Base-by-base conservation (phyloP, 257 asterid species). In the Dorcoceras hygrometricum region DNA sequence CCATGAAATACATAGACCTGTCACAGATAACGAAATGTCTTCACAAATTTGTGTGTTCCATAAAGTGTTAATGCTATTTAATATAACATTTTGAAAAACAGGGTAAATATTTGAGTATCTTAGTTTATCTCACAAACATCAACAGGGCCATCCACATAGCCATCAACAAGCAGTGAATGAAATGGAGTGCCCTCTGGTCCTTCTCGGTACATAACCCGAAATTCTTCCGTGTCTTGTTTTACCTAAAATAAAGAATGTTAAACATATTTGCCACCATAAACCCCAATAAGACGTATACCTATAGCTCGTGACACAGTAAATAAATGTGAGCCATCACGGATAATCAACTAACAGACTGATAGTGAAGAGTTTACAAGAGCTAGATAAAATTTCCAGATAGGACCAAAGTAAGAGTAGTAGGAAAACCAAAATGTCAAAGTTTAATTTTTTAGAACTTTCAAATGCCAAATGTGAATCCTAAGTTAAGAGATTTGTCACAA, bases 171-270 rank as follows among this genome's bases (percentile, higher is more conserved):
- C 62, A 93, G 76, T 34, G 95, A 78, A 53, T 93, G 97, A 59
- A 82, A 82, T 7, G 96, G 99, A 67, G 95, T 86, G 71, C 92
- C 96, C 63, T 84, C 92, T 22, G 88, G 92, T 55, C 99, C 99
- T 79, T 86, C 96, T 71, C 90, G 75, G 74, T 93, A 93, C 99
- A 93, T 93, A 29, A 93, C 96, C 29, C 99, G 87, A 28, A 79
- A 75, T 43, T 90, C 99, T 65, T 88, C 92, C 2, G 92, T 81
- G 73, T 93, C 99, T 74, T 86, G 87, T 74, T 93, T 90, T 68
- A 93, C 73, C 98, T 89, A 82, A 67, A 5, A 56, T 43, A 57
- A 64, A 50, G 57, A 60, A 57, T 43, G 20, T 43, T 55, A 60
- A 66, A 29, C 69, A 70, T 36, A 18, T 64, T 23, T 12, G 20